phyloP scores from a whole-genome alignment of 2,329 filamentous ascomycete genomes.

The Venturia pyrina region DNA sequence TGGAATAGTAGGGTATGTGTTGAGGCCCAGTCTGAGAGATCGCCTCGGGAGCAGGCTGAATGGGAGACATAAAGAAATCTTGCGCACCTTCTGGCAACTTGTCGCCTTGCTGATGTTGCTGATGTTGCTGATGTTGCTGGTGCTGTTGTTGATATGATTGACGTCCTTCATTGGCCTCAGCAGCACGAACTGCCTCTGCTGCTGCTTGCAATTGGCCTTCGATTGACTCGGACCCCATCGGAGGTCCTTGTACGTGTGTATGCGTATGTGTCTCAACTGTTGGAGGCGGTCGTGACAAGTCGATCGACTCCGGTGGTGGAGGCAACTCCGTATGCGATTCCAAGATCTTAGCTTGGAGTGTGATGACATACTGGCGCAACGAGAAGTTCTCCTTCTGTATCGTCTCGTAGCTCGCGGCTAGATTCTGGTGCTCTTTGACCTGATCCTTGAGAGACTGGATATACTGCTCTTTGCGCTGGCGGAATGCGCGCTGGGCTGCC shows the following conservation, averaged over 20 bases:
- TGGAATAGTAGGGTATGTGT: neutral
- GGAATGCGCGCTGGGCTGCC: conserved; percentile 90
- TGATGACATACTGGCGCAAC: conserved; percentile 85
- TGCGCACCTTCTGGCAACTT: neutral
- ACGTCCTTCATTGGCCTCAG: conserved; percentile 8
- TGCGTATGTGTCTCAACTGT: neutral
- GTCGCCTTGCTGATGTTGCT: conserved; percentile 1
- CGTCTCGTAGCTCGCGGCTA: conserved; percentile 70
- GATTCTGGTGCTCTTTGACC: conserved; percentile 66
- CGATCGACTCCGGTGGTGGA: conserved; percentile 70
- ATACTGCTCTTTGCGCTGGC: conserved; percentile 94
- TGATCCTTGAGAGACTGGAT: conserved; percentile 97
- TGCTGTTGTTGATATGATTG: conserved; percentile 3
- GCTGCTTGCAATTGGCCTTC: conserved; percentile 12
- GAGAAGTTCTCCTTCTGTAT: conserved; percentile 83
- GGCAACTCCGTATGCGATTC: conserved; percentile 78
- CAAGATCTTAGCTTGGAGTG: conserved; percentile 75
- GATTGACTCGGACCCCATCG: neutral
- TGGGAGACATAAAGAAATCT: neutral
- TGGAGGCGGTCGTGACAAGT: conserved; percentile 35
- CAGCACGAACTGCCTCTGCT: conserved; percentile 5
- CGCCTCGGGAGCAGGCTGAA: neutral
- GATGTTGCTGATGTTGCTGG: conserved; percentile 1
- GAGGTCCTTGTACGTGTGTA: neutral
- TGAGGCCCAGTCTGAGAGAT: neutral